phyloP scores from a whole-genome alignment of 352 stramenopile species.

The Globisporangium nagaii region DNA sequence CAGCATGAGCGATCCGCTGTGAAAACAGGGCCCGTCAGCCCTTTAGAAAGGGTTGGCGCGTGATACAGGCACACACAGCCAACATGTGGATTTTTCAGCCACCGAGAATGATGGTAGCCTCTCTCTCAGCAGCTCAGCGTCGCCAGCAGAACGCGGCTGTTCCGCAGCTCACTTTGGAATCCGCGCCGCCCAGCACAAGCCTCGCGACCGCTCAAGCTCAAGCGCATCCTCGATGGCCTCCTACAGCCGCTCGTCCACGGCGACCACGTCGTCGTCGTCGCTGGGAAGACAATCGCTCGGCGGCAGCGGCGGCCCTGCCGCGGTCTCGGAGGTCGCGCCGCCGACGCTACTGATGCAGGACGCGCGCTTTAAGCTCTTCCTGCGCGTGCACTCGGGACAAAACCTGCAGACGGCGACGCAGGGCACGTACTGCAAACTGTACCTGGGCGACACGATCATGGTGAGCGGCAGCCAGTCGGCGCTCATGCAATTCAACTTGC shows the following conservation, averaged over 20 bases:
- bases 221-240: neutral
- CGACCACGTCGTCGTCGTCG: conserved; percentile 13
- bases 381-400: conserved; percentile 61
- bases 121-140: neutral
- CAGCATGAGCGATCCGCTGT: too few species aligned
- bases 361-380: conserved; percentile 44
- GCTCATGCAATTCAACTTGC: conserved; percentile 15
- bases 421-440: conserved; percentile 67
- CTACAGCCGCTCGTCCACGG: conserved; percentile 16
- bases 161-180: conserved; percentile 1
- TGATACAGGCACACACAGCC: neutral
- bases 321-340: conserved; percentile 1
- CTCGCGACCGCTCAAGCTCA: neutral
- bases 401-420: conserved; percentile 36
- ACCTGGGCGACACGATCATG: conserved; percentile 49
- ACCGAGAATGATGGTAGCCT: conserved; percentile 1
- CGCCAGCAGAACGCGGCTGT: too few species aligned
- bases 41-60: neutral
- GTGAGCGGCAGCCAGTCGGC: conserved; percentile 24
- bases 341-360: conserved; percentile 9
- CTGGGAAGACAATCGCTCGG: neutral
- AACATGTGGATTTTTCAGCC: neutral
- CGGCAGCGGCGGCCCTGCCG: neutral
- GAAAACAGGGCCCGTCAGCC: neutral
- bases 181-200: neutral